A percentile compares a stretch with the other conserved stretches of the same genome.
phyloP scores from a whole-genome alignment of 192 early-diverging fungal genomes.

The Coemansia sp. region DNA sequence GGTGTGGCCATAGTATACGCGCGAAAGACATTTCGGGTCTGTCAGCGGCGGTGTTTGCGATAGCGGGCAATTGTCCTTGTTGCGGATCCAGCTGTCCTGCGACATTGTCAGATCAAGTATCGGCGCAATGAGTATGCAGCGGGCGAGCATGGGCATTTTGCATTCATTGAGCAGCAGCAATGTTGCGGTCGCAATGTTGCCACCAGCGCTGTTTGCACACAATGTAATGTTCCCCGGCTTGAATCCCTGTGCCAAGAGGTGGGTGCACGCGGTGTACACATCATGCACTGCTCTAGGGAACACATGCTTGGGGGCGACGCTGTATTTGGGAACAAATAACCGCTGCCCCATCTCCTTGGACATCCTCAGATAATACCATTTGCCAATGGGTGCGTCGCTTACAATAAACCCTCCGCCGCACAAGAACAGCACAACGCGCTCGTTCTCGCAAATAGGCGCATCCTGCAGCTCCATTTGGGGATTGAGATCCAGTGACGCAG shows the following conservation, averaged over 20 bases:
- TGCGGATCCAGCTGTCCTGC: conserved; percentile 21
- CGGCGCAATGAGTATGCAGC: conserved; percentile 18
- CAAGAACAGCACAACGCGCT: conserved; percentile 22
- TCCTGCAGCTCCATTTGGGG: not conserved
- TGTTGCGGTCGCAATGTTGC: conserved; percentile 15
- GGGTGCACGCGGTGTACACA: conserved; percentile 18
- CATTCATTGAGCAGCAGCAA: conserved; percentile 13
- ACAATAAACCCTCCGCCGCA: conserved; percentile 26
- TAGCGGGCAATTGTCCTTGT: conserved; percentile 19
- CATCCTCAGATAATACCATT: conserved; percentile 21
- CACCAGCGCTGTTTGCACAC: conserved; percentile 26
- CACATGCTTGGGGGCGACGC: conserved; percentile 15
- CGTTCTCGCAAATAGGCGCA: not conserved
- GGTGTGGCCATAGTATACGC: conserved; percentile 23
- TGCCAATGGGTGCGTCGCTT: conserved; percentile 10
- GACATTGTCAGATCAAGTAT: conserved; percentile 24
- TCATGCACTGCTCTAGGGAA: conserved; percentile 36
- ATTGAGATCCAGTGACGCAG: not conserved
- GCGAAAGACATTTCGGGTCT: conserved; percentile 11
- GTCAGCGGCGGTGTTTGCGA: not conserved
- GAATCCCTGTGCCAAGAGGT: conserved; percentile 22
- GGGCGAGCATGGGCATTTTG: not conserved
- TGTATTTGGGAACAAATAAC: conserved; percentile 33
- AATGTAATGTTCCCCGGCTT: conserved; percentile 12
- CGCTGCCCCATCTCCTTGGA: conserved; percentile 22